phyloP scores from a whole-genome alignment of 768 basidiomycete genomes.

The Mycena maculata region DNA sequence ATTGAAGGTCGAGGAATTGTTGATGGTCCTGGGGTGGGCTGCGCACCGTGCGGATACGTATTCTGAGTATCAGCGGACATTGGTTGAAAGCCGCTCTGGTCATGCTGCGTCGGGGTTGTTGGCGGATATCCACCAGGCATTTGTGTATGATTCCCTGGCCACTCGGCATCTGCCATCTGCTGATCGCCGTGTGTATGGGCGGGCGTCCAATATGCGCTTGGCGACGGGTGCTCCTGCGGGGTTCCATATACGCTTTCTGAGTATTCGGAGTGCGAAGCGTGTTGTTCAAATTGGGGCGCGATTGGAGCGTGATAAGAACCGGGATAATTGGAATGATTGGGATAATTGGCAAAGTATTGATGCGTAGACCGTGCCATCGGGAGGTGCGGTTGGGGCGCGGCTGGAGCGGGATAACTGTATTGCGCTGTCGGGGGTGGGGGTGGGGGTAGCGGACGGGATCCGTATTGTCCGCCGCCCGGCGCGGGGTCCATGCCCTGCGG shows the following conservation, averaged over 20 bases:
- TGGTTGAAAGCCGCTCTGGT: background rate
- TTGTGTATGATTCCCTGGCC: background rate
- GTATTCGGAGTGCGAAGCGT: background rate
- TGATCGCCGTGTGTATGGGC: background rate
- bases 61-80: background rate
- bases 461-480: background rate
- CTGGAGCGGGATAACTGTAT: background rate
- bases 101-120: background rate
- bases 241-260: background rate
- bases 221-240: background rate
- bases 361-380: background rate
- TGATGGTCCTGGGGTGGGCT: background rate
- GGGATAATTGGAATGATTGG: background rate
- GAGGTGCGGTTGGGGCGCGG: constrained; percentile 2
- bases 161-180: background rate
- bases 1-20: background rate
- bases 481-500: background rate
- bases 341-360: background rate
- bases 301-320: background rate
- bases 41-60: background rate
- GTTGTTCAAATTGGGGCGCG: background rate
- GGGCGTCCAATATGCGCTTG: background rate
- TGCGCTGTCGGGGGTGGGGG: background rate
- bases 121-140: background rate
- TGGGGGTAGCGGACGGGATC: background rate